Evolutionary conservation across 2,329 filamentous ascomycete species (phyloP), one percentile per base, ranked within the genome.

Genomic region (Colletotrichum camelliae): DNA sequence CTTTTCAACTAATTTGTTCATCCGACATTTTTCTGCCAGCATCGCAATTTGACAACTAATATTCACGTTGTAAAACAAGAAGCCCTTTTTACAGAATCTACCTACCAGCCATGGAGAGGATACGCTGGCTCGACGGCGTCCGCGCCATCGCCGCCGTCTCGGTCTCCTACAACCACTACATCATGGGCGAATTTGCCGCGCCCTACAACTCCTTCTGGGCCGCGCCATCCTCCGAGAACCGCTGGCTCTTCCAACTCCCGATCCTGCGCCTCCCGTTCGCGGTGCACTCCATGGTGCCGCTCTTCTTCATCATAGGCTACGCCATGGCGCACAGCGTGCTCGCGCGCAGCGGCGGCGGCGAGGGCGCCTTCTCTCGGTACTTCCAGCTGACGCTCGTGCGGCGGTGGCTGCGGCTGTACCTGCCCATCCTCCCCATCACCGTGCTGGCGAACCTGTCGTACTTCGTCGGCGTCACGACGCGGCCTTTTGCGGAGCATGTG

Each of bases 291-390:
- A 77, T 77, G 75, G 75, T 77, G 33, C 55, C 55, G 57, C n/a
- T 77, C 15, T 77, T 77, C 67, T 75, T 77, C 67, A 57, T 77
- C n/a, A 75, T 77, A 21, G 71, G 75, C 62, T 71, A 68, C 43
- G 75, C 67, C 62, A 70, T 70, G 58, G 65, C 74, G 33, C 18
- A 55, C 13, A 70, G 60, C 35, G 65, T 70, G 9, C 43, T 58
- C 7, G 55, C 27, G 15, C 60, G 57, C 15, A 37, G 24, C 9
- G 31, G 61, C 39, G 64, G 69, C 10, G 61, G 75, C n/a, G 52
- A 43, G 3, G 15, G n/a, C 9, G 37, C 64, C 16, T 67, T 67
- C 24, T 67, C 64, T 15, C 64, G 64, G 21, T 55, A 67, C 27
- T 67, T 67, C 18, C 64, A 67, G 18, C 64, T 67, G 2, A 33